Evolutionary conservation across 2,329 filamentous ascomycete species (phyloP), one percentile per base, ranked within the genome.

Genomic region (Chaetomiaceae sp.): DNA sequence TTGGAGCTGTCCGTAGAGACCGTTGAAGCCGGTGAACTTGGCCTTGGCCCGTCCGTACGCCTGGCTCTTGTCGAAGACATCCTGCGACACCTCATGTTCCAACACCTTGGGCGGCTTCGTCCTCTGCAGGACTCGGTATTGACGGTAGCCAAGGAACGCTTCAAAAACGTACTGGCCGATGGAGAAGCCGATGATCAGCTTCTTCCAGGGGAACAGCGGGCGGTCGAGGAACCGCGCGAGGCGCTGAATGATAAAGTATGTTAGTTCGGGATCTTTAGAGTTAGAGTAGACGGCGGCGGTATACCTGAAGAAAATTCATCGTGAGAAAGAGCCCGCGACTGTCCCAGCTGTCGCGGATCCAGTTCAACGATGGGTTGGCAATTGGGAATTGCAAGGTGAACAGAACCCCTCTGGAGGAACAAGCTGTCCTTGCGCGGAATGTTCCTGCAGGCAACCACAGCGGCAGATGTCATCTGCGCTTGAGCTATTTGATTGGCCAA

Each of bases 141-240:
- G 94, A 53, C 94, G 89, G 62, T 89, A 76, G 23, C 90, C 90
- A 48, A 99, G 84, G 73, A 92, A 89, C 40, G 89, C 85, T 71
- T 99, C 94, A 66, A 99, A 85, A 50, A 90, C 74, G 70, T 89
- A 97, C 69, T 99, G 90, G 57, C 87, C 90, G 64, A 97, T 70
- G 27, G 90, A 95, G 75, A 99, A 99, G 65, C 90, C 89, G 63
- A 97, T 81, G 65, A 99, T 91, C 64, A 99, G 84, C 69, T 84
- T 87, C 82, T 96, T 99, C 94, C 94, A 99, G 51, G 94, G 92
- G 75, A 97, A 96, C 67, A 89, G 78, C 54, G 92, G 91, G 67
- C 89, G 84, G 76, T 99, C 94, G 65, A 97, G 86, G 71, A 87
- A 85, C 71, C 82, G 83, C 67, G 90, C 89, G 62, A 97, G 84